Percentiles rank a stretch among this genome's conserved stretches.
Conservation (phyloP, 352 stramenopile species). For the Albugo laibachii region DNA sequence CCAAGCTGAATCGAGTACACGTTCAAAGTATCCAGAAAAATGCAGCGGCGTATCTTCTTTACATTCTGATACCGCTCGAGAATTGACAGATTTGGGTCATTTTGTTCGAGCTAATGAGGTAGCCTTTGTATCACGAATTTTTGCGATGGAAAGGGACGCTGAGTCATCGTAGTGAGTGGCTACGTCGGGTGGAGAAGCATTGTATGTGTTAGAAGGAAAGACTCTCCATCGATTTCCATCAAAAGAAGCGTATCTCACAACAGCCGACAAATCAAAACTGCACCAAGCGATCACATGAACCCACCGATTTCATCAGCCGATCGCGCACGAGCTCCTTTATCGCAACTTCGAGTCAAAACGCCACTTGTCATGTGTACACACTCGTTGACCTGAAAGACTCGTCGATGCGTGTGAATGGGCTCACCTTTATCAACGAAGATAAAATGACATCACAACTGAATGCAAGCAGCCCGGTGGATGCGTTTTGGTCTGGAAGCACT, state of each 20-base stretch:
- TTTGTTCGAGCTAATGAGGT: conserved; percentile 35
- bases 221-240: conserved; percentile 65
- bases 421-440: conserved; percentile 78
- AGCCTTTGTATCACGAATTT: conserved; percentile 55
- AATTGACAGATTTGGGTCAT: conserved; percentile 8
- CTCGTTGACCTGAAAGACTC: conserved; percentile 70
- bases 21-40: too few species aligned
- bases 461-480: conserved; percentile 68
- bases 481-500: conserved; percentile 64
- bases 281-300: conserved; percentile 15
- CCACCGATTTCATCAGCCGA: conserved; percentile 5
- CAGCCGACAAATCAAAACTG: conserved; percentile 47
- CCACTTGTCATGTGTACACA: conserved; percentile 57
- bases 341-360: conserved; percentile 10
- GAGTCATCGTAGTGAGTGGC: conserved; percentile 61
- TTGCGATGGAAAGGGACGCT: conserved; percentile 72
- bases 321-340: not conserved
- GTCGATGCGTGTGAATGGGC: conserved; percentile 50
- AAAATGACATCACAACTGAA: conserved; percentile 67
- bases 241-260: conserved; percentile 67
- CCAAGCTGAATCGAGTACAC: too few species aligned
- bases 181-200: conserved; percentile 61
- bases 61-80: not conserved
- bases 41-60: too few species aligned
- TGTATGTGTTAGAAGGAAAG: conserved; percentile 73